A percentile compares a stretch with the other conserved stretches of the same genome.
Evolutionary conservation across 1,284 basidiomycete species (phyloP).

Genomic region (Stygiomarasmius scandens): DNA sequence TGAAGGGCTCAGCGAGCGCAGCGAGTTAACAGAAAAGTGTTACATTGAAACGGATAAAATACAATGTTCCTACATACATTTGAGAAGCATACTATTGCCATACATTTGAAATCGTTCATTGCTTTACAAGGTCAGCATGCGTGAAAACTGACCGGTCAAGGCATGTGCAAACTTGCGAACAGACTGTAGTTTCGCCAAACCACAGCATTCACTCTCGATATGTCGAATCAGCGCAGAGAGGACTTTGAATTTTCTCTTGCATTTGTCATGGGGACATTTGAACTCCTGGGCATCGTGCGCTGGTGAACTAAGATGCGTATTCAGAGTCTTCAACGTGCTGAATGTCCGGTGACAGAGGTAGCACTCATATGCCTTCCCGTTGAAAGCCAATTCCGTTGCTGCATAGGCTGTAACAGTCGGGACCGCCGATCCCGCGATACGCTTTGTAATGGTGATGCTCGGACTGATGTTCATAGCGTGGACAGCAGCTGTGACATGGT

Average conservation of each 20-base stretch:
- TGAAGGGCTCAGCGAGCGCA: too few species aligned
- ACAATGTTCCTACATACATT: too few species aligned
- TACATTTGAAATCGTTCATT: too few species aligned
- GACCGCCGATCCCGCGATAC: constrained; percentile 23
- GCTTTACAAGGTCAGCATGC: too few species aligned
- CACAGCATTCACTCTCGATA: constrained; percentile 41
- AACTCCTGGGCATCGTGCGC: constrained; percentile 44
- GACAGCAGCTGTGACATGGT: constrained; percentile 36
- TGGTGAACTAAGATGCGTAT: constrained; percentile 44
- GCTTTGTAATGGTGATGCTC: constrained; percentile 34
- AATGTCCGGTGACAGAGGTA: constrained; percentile 39
- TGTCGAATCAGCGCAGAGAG: constrained; percentile 44
- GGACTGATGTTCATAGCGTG: constrained; percentile 34
- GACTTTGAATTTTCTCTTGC: constrained; percentile 34
- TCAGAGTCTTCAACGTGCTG: constrained; percentile 32
- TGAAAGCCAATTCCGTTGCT: constrained; percentile 39
- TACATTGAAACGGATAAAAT: too few species aligned
- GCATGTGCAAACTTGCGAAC: too few species aligned
- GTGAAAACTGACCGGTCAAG: too few species aligned
- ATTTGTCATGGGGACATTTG: constrained; percentile 40
- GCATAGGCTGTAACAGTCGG: constrained; percentile 24
- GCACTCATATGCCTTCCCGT: constrained; percentile 43
- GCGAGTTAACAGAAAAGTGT: too few species aligned
- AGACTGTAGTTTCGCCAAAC: constrained; percentile 33
- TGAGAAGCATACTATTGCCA: too few species aligned